Conservation (phyloP, 768 basidiomycete genomes). For the Suillus placidus region DNA sequence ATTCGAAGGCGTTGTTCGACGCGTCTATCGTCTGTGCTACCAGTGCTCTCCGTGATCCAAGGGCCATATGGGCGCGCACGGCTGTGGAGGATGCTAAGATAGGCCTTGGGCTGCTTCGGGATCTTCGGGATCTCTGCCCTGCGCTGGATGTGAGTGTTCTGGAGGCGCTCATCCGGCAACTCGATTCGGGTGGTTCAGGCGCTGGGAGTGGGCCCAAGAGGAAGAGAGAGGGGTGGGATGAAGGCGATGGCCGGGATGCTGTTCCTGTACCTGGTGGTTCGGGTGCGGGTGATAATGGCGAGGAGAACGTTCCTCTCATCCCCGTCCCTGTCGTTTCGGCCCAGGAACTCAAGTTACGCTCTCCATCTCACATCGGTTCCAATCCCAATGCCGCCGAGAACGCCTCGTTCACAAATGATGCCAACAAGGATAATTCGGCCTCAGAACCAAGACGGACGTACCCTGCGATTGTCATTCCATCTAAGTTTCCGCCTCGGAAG, state of each 20-base stretch:
- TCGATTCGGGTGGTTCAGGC: background rate
- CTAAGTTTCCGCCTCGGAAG: background rate
- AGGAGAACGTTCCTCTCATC: background rate
- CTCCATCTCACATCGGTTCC: background rate
- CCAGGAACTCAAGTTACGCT: background rate
- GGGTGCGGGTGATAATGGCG: background rate
- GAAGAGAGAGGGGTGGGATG: slow-evolving; percentile 6
- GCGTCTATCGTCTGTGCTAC: slow-evolving; percentile 68
- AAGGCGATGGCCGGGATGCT: slow-evolving; percentile 4
- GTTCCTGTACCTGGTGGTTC: background rate
- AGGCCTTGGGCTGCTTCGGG: slow-evolving; percentile 48
- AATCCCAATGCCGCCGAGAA: background rate
- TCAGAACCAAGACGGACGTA: background rate
- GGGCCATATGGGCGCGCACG: slow-evolving; percentile 46
- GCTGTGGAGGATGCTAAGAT: slow-evolving; percentile 50
- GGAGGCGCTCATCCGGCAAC: slow-evolving; percentile 2
- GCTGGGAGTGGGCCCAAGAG: background rate
- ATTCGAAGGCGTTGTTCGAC: slow-evolving; percentile 57
- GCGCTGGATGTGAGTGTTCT: slow-evolving; percentile 8
- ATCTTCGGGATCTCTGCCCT: slow-evolving; percentile 17
- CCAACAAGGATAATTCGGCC: background rate
- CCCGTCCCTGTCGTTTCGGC: background rate
- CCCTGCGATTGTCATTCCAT: slow-evolving; percentile 1
- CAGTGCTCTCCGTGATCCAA: slow-evolving; percentile 57
- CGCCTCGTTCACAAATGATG: background rate